Evolutionary conservation across 1,284 basidiomycete species (phyloP), one percentile per base, ranked within the genome.

Genomic region (Heterobasidion parviporum): DNA sequence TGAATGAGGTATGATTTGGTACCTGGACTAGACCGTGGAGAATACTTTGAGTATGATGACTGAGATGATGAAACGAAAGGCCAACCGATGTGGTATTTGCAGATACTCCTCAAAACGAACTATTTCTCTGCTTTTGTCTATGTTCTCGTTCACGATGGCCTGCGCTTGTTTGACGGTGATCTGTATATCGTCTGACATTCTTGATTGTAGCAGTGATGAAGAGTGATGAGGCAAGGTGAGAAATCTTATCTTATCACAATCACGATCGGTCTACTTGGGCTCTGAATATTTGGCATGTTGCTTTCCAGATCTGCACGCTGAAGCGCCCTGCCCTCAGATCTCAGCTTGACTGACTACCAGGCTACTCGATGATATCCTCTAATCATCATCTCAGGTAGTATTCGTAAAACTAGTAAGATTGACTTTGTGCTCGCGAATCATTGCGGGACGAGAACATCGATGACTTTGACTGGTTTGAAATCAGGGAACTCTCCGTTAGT

Each of bases 401-500:
- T 50, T 8, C 18, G 15, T 18, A 50, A 32, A 50, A 20, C 48
- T 20, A 33, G 46, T 48, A 48, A 4, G 15, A 38, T 9, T n/a
- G 10, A 33, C 35, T 33, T 38, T 6, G 10, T 8, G 35, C 26
- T 34, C 15, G n/a, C 33, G 16, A 20, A 16, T 51, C 16, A 50
- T 20, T 35, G 15, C 12, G 15, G 52, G 26, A 52, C 38, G 9
- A 56, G 15, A 14, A 36, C 26, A 6, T 54, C 56, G 14, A 57
- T 35, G 16, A 54, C 53, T 6, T 48, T 43, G 36, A 47, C 53
- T n/a, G 60, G 60, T 34, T 61, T 61, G 60, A 57, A 61, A 15
- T 54, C 60, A 12, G 59, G 60, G 49, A 52, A 61, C 47, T 48
- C 36, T 16, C 52, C 52, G 26, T 59, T 60, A 53, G 43, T 41